phyloP scores from a whole-genome alignment of 805 yeast genomes.

The Scheffersomyces coipomensis region DNA sequence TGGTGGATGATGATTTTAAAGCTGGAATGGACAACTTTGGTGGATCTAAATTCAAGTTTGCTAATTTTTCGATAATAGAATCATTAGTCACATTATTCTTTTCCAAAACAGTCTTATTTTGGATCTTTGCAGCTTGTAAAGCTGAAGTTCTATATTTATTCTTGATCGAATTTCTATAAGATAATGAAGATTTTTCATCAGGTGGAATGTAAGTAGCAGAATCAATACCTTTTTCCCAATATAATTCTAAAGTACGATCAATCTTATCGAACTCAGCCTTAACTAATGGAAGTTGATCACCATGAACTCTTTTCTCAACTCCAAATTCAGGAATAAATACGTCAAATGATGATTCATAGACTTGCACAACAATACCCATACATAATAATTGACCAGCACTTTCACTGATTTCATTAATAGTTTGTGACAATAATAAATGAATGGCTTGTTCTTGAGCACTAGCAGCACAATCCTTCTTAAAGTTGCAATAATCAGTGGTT shows the following conservation, averaged over 20 bases:
- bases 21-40: conserved; percentile 38
- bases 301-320: conserved; percentile 93
- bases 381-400: conserved; percentile 79
- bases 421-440: conserved; percentile 80
- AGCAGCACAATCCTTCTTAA: conserved; percentile 91
- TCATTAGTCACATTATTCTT: conserved; percentile 32
- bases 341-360: conserved; percentile 94
- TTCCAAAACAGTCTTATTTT: conserved; percentile 35
- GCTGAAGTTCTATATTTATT: conserved; percentile 75
- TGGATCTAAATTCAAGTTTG: conserved; percentile 47
- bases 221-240: conserved; percentile 92
- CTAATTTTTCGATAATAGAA: conserved; percentile 47
- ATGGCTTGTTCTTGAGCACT: conserved; percentile 94
- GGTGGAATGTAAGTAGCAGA: conserved; percentile 87
- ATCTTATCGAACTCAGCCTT: conserved; percentile 88
- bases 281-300: conserved; percentile 89
- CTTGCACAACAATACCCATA: conserved; percentile 86
- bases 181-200: conserved; percentile 78
- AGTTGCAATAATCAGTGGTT: conserved; percentile 89
- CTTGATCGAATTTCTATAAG: conserved; percentile 75
- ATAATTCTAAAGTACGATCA: conserved; percentile 69
- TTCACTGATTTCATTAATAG: conserved; percentile 70
- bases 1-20: conserved; percentile 5
- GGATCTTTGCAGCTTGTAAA: conserved; percentile 65
- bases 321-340: conserved; percentile 91